Base-by-base conservation (phyloP, 1,284 basidiomycete species). In the Cystobasidium pallidum region DNA sequence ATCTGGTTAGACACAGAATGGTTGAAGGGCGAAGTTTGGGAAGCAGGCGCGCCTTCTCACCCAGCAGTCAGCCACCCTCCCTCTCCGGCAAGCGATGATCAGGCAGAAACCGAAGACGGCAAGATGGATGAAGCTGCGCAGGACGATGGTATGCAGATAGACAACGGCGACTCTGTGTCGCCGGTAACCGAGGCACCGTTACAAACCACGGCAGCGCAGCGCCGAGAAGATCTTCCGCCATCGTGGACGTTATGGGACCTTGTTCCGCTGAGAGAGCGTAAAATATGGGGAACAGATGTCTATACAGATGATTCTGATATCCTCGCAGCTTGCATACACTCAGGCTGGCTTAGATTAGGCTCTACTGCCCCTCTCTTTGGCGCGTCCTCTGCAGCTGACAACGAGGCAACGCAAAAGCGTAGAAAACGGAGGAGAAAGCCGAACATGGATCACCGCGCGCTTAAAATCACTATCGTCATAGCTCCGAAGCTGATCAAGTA, bases 301-400 rank as follows among this genome's bases (percentile, higher is more conserved):
- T 86, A 86, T 76, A 86, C 85, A n/a, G 85, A 86, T 77, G 85
- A 86, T 76, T 86, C 85, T 30, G 84, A 86, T 76, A 79, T 85
- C 4, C 79, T 85, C 0, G 82, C 82, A 17, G 81, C 86, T 61
- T 81, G 84, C 36, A 77, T 86, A 3, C 85, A 86, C 76, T 82
- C 83, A 0, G 85, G 85, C 13, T 86, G 84, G 84, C 77, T 83
- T 62, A 80, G 81, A 73, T 83, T 80, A 79, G 78, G 54, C 6
- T 47, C 66, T 21, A 72, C 59, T 28, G 74, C 68, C 36, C 61
- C 54, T 8, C 41, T 68, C 52, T 45, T 72, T 30, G 21, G 65
- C n/a, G 19, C 34, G 2, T 19, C 55, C 10, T 34, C 45, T 13
- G 30, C 28, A 43, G 30, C 47, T 13, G 47, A 52, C 17, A 28